Percentiles rank a stretch among this genome's conserved stretches.
These are phyloP conservation scores for Heracleum sosnowskyi DNA, from an alignment of 129 eudicot genomes.

Conservation along the genomic window DNA sequence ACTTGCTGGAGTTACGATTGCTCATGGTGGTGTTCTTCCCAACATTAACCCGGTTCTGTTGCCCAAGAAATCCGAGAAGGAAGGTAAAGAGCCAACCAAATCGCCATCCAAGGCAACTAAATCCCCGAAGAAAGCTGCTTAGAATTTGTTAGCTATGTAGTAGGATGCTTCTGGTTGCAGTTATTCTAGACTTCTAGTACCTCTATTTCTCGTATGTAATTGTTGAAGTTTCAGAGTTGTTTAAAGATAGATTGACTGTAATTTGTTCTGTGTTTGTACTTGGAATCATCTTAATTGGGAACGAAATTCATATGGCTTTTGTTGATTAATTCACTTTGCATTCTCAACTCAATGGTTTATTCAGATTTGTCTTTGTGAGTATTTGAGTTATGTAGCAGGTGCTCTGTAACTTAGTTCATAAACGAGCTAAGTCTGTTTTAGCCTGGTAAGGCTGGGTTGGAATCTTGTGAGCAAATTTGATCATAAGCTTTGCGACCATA, in stretches of 20 bases:
- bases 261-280: background rate
- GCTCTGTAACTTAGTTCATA: too few relatives aligned
- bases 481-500: too few relatives aligned
- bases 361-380: background rate
- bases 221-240: background rate
- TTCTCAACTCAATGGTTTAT: background rate
- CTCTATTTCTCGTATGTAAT: background rate
- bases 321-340: background rate
- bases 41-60: constrained; percentile 38
- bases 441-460: too few relatives aligned
- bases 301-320: background rate
- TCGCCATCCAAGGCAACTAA: constrained; percentile 37
- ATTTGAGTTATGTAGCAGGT: too few relatives aligned
- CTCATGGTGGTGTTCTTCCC: constrained; percentile 40
- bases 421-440: too few relatives aligned
- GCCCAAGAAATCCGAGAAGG: constrained; percentile 40
- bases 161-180: background rate
- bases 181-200: background rate
- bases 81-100: constrained; percentile 22
- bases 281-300: background rate
- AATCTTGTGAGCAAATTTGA: too few relatives aligned
- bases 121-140: constrained; percentile 31
- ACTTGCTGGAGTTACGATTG: constrained; percentile 38
- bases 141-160: background rate
- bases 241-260: background rate